Evolutionary conservation across 805 yeast genomes (phyloP).

Genomic region (Myxozyma kluyveri): DNA sequence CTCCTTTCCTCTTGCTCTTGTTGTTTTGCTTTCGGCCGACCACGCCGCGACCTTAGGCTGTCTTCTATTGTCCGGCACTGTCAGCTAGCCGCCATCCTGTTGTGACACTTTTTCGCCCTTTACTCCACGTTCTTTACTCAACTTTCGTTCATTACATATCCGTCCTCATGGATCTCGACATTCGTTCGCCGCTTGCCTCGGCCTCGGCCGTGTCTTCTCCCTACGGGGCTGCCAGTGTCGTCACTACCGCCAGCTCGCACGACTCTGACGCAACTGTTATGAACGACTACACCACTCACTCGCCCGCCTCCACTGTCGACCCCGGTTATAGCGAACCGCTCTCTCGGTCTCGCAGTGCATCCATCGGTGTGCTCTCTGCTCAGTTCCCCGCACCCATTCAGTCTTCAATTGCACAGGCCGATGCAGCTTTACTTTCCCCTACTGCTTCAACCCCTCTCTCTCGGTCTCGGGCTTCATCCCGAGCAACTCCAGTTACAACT

Average conservation of each 20-base stretch:
- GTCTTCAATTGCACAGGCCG: not conserved
- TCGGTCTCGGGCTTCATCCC: no score
- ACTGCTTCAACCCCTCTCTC: not conserved
- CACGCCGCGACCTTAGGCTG: no score
- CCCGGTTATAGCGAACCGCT: not conserved
- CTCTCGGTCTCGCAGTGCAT: not conserved
- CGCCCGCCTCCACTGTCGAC: slow-evolving; percentile 16
- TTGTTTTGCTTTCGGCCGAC: no score
- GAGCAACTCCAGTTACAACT: no score
- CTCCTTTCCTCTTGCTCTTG: no score
- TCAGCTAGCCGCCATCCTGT: no score
- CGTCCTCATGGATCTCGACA: not conserved
- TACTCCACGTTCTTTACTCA: slow-evolving; percentile 4
- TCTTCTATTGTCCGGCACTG: no score
- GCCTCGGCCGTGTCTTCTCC: not conserved
- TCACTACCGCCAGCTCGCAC: not conserved
- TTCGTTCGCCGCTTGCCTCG: not conserved
- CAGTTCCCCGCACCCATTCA: not conserved
- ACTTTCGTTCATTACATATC: not conserved
- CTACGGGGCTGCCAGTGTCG: not conserved
- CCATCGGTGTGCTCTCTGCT: not conserved
- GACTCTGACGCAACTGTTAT: slow-evolving; percentile 8
- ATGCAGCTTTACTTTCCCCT: not conserved
- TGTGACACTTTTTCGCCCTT: no score
- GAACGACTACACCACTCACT: slow-evolving; percentile 22